Evolutionary conservation across 345 rosid species (phyloP), one percentile per base, ranked within the genome.

Genomic region (Turnera subulata): DNA sequence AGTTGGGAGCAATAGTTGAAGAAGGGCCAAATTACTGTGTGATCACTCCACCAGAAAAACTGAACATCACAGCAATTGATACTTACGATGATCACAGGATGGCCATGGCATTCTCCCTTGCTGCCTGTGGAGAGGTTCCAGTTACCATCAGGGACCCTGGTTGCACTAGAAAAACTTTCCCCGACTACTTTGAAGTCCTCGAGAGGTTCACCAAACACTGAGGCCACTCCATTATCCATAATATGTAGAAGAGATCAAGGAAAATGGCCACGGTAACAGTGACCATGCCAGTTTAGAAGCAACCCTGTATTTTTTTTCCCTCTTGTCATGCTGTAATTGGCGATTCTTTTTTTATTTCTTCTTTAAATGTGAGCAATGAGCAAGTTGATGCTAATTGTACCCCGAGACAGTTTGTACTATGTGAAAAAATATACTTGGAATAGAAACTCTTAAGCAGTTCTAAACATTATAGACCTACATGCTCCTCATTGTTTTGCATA

Each of bases 71-170:
- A 4, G 85, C 83, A 40, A 90, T 93, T 18, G 97, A 90, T 73
- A 93, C 99, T 8, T 93, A 90, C 0, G 97, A 93, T 50, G 99
- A 93, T 76, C 97, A 90, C 53, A 76, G 99, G 46, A 93, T 93
- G 99, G 99, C 99, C 59, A 90, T 93, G 99, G 83, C 99, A 8
- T 93, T 90, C 78, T 89, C 97, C 15, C 90, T 93, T 11, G 99
- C 97, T 19, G 97, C 97, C 47, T 93, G 96, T 71, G 87, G 79
- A n/a, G 92, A 82, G 24, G 99, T 93, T 60, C 92, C 95, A 2
- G 89, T 93, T 46, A 93, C 95, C 51, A 90, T 93, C 75, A 90
- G 58, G 38, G 99, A 93, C 76, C 97, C 99, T 1, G 78, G 86
- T 56, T 94, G 99, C 75, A 94, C 96, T 6, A 68, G 84, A 37